These are phyloP conservation scores for Pestalotiopsis sp. DNA, from an alignment of 2,329 filamentous ascomycete species.

Conservation along the genomic window DNA sequence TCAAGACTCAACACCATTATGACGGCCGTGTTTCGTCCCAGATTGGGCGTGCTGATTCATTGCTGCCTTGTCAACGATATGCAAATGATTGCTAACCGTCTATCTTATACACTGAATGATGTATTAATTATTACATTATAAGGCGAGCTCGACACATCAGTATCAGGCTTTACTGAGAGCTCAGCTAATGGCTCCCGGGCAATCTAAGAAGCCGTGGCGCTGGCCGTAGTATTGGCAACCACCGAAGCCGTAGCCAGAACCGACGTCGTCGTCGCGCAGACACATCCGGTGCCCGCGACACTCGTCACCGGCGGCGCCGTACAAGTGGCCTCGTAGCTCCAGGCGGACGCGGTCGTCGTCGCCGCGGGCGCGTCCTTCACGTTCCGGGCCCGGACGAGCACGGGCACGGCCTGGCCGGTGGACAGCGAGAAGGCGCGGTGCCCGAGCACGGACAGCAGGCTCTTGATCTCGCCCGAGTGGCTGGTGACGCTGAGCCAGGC, in stretches of 20 bases:
- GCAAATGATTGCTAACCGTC: not conserved
- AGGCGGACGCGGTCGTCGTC: constrained; percentile 35
- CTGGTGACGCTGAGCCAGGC: constrained; percentile 63
- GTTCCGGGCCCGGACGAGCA: constrained; percentile 62
- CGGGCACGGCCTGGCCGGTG: constrained; percentile 71
- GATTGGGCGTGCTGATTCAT: too few species aligned
- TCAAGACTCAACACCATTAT: too few species aligned
- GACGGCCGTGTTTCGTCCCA: too few species aligned
- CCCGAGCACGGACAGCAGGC: constrained; percentile 55
- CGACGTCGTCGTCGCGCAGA: constrained; percentile 33
- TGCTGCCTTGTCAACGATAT: too few species aligned
- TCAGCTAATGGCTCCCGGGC: too few species aligned
- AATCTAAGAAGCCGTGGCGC: not conserved
- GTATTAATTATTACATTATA: not conserved
- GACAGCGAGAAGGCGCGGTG: constrained; percentile 63
- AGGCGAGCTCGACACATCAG: too few species aligned
- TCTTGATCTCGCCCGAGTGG: constrained; percentile 59
- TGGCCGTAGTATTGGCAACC: not conserved
- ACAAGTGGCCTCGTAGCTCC: constrained; percentile 45
- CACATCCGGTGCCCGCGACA: constrained; percentile 40
- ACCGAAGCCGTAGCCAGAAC: constrained; percentile 13
- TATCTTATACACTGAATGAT: not conserved
- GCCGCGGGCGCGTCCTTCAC: constrained; percentile 20
- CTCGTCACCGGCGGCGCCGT: constrained; percentile 45
- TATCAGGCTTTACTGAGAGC: too few species aligned